Evolutionary conservation across 1,284 basidiomycete genomes (phyloP).

Genomic region (Malassezia japonica): DNA sequence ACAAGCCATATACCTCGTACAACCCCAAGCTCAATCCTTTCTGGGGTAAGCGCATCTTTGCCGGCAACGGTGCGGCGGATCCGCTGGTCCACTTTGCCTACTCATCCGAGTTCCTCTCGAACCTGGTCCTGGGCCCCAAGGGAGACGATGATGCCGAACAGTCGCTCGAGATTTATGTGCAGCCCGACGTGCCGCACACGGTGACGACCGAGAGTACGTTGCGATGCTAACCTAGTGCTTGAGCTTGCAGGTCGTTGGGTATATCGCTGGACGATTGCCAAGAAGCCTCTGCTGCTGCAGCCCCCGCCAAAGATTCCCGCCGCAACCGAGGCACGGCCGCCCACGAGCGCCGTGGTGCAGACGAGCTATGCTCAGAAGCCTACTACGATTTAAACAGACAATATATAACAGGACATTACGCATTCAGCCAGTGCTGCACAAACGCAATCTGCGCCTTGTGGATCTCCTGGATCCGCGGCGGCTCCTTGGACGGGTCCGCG

Average conservation of each 20-base stretch:
- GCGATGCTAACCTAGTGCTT: background rate
- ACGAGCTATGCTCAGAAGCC: background rate
- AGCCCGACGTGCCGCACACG: background rate
- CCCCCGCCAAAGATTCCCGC: background rate
- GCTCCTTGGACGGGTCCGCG: conserved; percentile 55
- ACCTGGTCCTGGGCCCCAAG: conserved; percentile 23
- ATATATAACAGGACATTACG: background rate
- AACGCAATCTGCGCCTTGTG: conserved; percentile 73
- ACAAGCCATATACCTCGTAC: conserved; percentile 4
- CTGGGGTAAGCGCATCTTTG: conserved; percentile 40
- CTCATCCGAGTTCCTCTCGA: conserved; percentile 28
- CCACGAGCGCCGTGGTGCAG: background rate
- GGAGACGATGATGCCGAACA: background rate
- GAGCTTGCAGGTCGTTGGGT: conserved; percentile 12
- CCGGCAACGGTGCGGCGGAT: conserved; percentile 31
- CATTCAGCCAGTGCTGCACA: conserved; percentile 65
- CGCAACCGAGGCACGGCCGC: background rate
- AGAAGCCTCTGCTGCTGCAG: background rate
- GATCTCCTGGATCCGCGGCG: conserved; percentile 66
- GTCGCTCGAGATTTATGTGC: conserved; percentile 7
- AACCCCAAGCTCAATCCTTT: conserved; percentile 23
- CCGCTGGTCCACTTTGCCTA: conserved; percentile 36
- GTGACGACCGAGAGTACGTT: conserved; percentile 8
- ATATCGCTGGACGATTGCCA: conserved; percentile 12
- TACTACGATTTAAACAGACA: background rate